Evolutionary conservation across 2,329 filamentous ascomycete genomes (phyloP).

Genomic region (Alternaria tenuissima): DNA sequence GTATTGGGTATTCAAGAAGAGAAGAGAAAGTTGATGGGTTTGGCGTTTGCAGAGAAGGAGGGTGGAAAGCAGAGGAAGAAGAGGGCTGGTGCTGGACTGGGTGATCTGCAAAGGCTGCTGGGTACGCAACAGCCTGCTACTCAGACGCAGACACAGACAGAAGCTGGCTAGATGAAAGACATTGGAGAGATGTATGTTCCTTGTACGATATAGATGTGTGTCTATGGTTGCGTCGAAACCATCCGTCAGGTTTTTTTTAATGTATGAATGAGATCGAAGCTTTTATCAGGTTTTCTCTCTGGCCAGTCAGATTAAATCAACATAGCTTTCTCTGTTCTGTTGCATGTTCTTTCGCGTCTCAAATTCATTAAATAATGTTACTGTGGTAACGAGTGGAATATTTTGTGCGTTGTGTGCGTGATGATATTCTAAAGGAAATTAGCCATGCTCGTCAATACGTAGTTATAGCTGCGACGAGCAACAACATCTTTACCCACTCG

Average conservation of each 20-base stretch:
- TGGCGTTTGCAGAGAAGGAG: conserved; percentile 79
- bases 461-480: not conserved
- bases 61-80: conserved; percentile 61
- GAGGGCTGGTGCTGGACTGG: conserved; percentile 54
- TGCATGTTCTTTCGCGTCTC: not conserved
- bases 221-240: not conserved
- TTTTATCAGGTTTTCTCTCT: not conserved
- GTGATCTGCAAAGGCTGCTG: conserved; percentile 55
- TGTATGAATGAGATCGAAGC: not conserved
- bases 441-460: not conserved
- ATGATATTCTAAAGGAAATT: not conserved
- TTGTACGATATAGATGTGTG: not conserved
- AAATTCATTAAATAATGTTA: not conserved
- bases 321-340: not conserved
- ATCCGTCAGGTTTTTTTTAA: not conserved
- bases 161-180: not conserved
- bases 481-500: not conserved
- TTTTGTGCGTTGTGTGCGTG: not conserved
- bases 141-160: conserved; percentile 1
- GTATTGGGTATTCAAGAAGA: conserved; percentile 80
- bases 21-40: conserved; percentile 78
- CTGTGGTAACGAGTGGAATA: not conserved
- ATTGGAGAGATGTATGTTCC: not conserved
- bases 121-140: conserved; percentile 25
- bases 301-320: too few species aligned